Percentiles rank a stretch among this genome's conserved stretches.
These are phyloP conservation scores for Botrytis aclada DNA, from an alignment of 2,329 filamentous ascomycete genomes.

Conservation along the genomic window DNA sequence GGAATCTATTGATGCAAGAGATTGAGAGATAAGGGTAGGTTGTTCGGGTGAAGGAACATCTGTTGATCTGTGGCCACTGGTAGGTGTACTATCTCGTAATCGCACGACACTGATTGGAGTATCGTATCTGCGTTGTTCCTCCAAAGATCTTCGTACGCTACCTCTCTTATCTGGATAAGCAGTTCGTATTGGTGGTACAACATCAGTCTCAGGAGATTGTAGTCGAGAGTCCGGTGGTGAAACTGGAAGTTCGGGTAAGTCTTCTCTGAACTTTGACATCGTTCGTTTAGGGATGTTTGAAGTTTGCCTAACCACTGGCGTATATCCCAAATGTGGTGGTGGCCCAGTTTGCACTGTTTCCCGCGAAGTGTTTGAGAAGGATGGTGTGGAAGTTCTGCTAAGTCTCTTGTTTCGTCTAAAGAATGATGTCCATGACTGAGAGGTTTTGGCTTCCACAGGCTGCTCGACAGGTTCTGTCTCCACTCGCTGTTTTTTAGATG, in stretches of 20 bases:
- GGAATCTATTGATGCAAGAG: slow-evolving; percentile 89
- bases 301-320: slow-evolving; percentile 28
- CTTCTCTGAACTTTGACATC: slow-evolving; percentile 87
- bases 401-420: slow-evolving; percentile 57
- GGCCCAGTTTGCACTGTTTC: slow-evolving; percentile 66
- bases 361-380: slow-evolving; percentile 89
- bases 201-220: slow-evolving; percentile 69
- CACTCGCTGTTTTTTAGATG: slow-evolving; percentile 33
- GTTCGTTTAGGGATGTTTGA: slow-evolving; percentile 67
- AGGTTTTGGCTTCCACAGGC: slow-evolving; percentile 49
- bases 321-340: slow-evolving; percentile 28
- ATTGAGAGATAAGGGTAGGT: slow-evolving; percentile 63
- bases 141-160: slow-evolving; percentile 31
- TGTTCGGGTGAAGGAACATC: slow-evolving; percentile 52
- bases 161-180: slow-evolving; percentile 30
- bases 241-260: slow-evolving; percentile 79
- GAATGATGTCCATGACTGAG: slow-evolving; percentile 65
- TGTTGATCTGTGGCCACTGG: slow-evolving; percentile 42
- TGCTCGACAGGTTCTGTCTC: slow-evolving; percentile 41
- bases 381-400: slow-evolving; percentile 55
- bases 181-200: slow-evolving; percentile 38
- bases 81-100: slow-evolving; percentile 45
- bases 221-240: slow-evolving; percentile 82
- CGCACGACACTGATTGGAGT: slow-evolving; percentile 46
- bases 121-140: slow-evolving; percentile 45